phyloP scores from a whole-genome alignment of 1,284 basidiomycete species.

The Mycena sp. region DNA sequence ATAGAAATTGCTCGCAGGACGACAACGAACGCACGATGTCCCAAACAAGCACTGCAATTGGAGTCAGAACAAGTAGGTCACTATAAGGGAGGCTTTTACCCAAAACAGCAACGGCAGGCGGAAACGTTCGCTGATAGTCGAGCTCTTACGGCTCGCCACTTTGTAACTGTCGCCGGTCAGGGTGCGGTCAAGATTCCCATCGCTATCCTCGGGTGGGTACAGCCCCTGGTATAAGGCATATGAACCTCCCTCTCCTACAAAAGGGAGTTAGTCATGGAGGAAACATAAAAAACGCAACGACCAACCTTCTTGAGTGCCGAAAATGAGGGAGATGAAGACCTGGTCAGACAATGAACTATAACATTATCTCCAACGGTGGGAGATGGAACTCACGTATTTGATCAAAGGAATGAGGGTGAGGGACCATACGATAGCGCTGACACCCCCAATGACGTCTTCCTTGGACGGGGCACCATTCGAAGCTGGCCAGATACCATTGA shows the following conservation, averaged over 20 bases:
- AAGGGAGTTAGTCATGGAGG: conserved; percentile 2
- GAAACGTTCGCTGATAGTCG: conserved; percentile 42
- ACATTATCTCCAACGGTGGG: neutral
- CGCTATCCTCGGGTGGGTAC: conserved; percentile 57
- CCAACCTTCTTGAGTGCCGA: conserved; percentile 66
- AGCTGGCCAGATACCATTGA: conserved; percentile 71
- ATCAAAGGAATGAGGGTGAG: conserved; percentile 68
- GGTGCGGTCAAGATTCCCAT: conserved; percentile 59
- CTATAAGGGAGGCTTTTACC: conserved; percentile 45
- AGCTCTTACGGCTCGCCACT: conserved; percentile 28
- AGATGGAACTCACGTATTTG: conserved; percentile 63
- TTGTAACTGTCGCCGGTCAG: conserved; percentile 58
- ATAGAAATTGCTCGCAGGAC: neutral
- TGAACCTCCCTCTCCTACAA: conserved; percentile 67
- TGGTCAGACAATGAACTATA: conserved; percentile 33
- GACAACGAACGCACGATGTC: conserved; percentile 44
- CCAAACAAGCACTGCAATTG: conserved; percentile 49
- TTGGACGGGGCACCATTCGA: conserved; percentile 53
- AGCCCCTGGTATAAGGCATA: conserved; percentile 72
- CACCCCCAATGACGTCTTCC: conserved; percentile 70
- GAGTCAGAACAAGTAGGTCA: conserved; percentile 15
- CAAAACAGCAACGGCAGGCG: conserved; percentile 63
- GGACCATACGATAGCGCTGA: conserved; percentile 72
- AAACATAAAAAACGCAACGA: neutral
- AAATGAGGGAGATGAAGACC: conserved; percentile 64